Percentiles rank a stretch among this genome's conserved stretches.
Conservation (phyloP, 805 yeast species). For the Zygoascus ofunaensis region DNA sequence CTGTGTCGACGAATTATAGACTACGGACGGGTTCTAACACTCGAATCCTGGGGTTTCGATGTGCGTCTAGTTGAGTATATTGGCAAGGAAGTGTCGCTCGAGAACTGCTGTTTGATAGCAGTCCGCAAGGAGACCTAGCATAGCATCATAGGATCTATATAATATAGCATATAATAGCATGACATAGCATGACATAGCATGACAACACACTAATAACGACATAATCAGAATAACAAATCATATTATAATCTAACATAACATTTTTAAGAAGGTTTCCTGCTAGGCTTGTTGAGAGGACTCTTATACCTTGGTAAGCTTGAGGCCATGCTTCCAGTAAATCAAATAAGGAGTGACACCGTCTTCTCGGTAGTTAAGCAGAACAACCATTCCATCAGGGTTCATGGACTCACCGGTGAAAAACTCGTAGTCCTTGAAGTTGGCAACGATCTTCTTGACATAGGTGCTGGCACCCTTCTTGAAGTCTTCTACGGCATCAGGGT, state of each 20-base stretch:
- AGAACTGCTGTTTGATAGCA: conserved; percentile 52
- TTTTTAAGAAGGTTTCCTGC: no score
- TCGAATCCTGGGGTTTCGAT: conserved; percentile 24
- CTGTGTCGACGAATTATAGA: conserved; percentile 67
- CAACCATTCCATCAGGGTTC: conserved; percentile 99
- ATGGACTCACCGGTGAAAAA: conserved; percentile 99
- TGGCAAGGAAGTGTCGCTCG: conserved; percentile 48
- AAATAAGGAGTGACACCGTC: conserved; percentile 98
- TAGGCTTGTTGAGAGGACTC: no score
- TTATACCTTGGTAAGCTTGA: conserved; percentile 82
- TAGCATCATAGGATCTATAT: no score
- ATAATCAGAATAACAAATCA: no score
- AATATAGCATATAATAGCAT: no score
- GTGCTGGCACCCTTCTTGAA: conserved; percentile 97
- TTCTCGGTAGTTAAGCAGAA: conserved; percentile 98
- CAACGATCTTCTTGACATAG: conserved; percentile 92
- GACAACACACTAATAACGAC: no score
- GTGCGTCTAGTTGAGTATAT: conserved; percentile 54
- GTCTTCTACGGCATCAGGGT: conserved; percentile 77
- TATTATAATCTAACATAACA: no score
- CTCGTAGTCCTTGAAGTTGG: conserved; percentile 98
- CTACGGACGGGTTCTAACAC: conserved; percentile 51
- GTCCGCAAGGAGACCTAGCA: no score
- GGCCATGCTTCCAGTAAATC: conserved; percentile 99
- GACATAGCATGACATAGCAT: no score